These are phyloP conservation scores for Saccharomycopsis fodiens DNA, from an alignment of 805 yeast genomes.

Conservation along the genomic window DNA sequence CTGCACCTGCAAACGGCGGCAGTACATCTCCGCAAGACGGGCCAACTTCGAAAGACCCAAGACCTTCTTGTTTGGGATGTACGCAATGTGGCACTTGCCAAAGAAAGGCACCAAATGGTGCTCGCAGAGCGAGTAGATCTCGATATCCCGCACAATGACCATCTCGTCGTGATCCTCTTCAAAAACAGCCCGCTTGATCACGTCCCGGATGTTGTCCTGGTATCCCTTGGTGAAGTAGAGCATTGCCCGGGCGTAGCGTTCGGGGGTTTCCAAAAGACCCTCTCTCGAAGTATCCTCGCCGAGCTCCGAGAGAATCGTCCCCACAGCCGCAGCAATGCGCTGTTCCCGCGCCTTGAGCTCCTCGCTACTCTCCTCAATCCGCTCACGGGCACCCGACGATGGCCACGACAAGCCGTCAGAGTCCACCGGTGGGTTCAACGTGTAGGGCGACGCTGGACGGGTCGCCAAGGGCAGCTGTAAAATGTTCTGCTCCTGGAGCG, in stretches of 20 bases:
- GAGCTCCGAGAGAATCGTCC: conserved; percentile 62
- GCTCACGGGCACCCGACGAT: conserved; percentile 67
- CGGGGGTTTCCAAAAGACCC: conserved; percentile 91
- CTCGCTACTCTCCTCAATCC: conserved; percentile 63
- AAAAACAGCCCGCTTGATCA: conserved; percentile 89
- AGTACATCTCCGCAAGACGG: conserved; percentile 92
- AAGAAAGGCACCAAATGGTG: conserved; percentile 97
- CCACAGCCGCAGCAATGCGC: conserved; percentile 80
- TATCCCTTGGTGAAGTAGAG: conserved; percentile 93
- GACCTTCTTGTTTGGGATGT: conserved; percentile 90
- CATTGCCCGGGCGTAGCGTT: conserved; percentile 95
- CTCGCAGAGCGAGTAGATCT: conserved; percentile 87
- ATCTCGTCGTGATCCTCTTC: conserved; percentile 98
- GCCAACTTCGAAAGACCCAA: conserved; percentile 91
- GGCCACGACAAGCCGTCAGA: conserved; percentile 95
- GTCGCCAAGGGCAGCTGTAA: conserved; percentile 52
- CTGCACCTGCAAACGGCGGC: conserved; percentile 95
- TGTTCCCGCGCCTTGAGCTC: conserved; percentile 59
- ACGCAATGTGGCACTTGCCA: conserved; percentile 97
- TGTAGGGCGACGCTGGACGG: conserved; percentile 76
- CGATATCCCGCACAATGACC: conserved; percentile 96
- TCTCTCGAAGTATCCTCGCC: conserved; percentile 90
- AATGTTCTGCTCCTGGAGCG: background rate
- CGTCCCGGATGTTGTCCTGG: conserved; percentile 79
- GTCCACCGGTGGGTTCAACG: conserved; percentile 79